Conservation (phyloP, 768 basidiomycete species). For the Boletus rex-veris region DNA sequence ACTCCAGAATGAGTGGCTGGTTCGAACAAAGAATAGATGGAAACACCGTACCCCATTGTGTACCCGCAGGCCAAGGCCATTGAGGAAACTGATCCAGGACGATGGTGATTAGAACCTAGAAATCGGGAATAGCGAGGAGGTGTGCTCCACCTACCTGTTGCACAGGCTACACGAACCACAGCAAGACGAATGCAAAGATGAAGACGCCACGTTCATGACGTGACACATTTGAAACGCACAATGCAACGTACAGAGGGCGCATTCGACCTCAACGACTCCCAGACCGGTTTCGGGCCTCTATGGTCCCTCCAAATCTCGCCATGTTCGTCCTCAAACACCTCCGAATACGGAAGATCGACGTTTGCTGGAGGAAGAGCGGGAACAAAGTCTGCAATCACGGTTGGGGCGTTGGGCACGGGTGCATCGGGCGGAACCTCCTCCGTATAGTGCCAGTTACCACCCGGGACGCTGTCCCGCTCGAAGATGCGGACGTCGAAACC, state of each 20-base stretch:
- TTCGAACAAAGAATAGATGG: neutral
- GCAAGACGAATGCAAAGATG: too few relatives aligned
- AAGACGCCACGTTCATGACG: too few relatives aligned
- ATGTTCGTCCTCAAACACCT: neutral
- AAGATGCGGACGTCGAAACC: constrained; percentile 4
- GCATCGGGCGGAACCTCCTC: neutral
- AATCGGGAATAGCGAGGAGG: neutral
- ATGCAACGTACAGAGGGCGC: neutral
- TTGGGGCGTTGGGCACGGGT: neutral
- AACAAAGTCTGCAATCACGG: neutral
- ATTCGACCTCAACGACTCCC: constrained; percentile 5
- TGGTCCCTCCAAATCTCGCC: neutral
- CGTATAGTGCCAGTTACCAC: constrained; percentile 1
- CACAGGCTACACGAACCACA: neutral
- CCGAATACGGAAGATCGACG: neutral
- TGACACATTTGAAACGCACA: neutral
- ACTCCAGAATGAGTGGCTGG: neutral
- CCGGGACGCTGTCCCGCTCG: constrained; percentile 1
- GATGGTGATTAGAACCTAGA: neutral
- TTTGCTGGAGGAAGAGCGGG: neutral
- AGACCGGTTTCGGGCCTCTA: neutral
- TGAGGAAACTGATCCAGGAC: neutral
- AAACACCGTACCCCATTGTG: neutral
- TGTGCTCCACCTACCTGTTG: neutral
- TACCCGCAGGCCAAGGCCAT: constrained; percentile 7